phyloP scores from a whole-genome alignment of 148 eudicot species.

The Vaccinium corymbosum region DNA sequence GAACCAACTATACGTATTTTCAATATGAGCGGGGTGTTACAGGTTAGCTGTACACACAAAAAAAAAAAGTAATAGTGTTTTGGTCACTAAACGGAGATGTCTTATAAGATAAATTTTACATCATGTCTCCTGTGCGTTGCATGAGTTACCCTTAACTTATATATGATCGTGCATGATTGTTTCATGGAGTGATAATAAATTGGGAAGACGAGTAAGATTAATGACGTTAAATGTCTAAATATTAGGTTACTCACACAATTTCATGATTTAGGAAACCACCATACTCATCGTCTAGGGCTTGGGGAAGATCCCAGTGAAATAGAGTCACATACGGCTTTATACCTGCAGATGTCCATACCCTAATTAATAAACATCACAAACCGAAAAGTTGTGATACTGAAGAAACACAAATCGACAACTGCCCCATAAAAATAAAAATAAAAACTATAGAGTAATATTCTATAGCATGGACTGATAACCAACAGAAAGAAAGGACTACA shows the following conservation, averaged over 20 bases:
- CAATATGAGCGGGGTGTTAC: no score
- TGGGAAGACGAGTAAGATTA: no score
- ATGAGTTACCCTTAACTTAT: no score
- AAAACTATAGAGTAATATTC: background rate
- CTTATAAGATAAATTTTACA: no score
- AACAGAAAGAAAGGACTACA: background rate
- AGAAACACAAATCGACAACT: background rate
- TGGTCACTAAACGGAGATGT: no score
- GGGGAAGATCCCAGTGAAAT: constrained; percentile 52
- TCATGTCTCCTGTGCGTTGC: no score
- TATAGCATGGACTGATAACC: background rate
- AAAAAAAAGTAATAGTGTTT: no score
- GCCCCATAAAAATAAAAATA: background rate
- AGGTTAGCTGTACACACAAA: no score
- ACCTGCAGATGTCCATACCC: constrained; percentile 17
- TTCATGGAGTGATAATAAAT: no score
- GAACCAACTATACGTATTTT: no score
- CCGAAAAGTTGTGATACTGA: background rate
- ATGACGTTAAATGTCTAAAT: no score
- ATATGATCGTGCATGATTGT: no score
- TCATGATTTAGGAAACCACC: constrained; percentile 40
- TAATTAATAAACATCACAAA: background rate
- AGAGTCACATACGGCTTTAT: constrained; percentile 45
- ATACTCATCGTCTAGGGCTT: constrained; percentile 41
- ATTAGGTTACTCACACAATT: constrained; percentile 37